Base-by-base conservation (phyloP, 805 yeast species). In the Huiozyma sinensis region DNA sequence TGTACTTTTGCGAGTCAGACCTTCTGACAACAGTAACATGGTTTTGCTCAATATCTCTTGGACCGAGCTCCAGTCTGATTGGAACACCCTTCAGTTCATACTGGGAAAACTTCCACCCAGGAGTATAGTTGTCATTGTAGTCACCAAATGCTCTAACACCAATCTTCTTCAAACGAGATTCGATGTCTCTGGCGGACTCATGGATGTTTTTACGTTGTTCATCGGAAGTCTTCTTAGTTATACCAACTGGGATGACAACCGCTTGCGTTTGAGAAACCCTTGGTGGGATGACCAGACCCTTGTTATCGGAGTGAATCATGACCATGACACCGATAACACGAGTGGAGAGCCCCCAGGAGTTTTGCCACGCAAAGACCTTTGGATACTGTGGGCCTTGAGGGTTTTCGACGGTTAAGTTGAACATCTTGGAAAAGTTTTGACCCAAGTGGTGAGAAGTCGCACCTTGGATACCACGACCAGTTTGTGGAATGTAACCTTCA, bases 391-490 rank as follows among this genome's bases (percentile, higher is more conserved):
- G 61, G 42, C 95, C 95, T 47, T 83, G 83, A 54, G 99, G 99
- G 66, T 87, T 85, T 70, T 92, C 98, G 42, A 94, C 98, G 35
- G 83, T 70, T 54, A 92, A 87, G 70, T 86, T 83, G 71, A 92
- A 92, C 99, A 92, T 92, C 72, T 89, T 90, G 54, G 97, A 89
- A 73, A 92, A 92, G 76, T 92, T 92, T 68, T 87, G 94, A 55
- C 99, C 99, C 64, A 92, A 73, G 64, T 89, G 92, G 71, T 92
- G 99, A 34, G 97, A 88, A 33, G 99, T 92, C 48, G 90, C 99
- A 68, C 97, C 98, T 72, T 92, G 99, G 56, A 92, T 92, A 75
- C 97, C 99, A 74, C 99, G 85, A 57, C 99, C 99, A 45, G 97
- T 92, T 49, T 96, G 85, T 55, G 96, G 95, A 57, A 92, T 87